Percentiles rank a stretch among this genome's conserved stretches.
These are phyloP conservation scores for Datura wrightii DNA, from an alignment of 257 asterid species.

Conservation along the genomic window DNA sequence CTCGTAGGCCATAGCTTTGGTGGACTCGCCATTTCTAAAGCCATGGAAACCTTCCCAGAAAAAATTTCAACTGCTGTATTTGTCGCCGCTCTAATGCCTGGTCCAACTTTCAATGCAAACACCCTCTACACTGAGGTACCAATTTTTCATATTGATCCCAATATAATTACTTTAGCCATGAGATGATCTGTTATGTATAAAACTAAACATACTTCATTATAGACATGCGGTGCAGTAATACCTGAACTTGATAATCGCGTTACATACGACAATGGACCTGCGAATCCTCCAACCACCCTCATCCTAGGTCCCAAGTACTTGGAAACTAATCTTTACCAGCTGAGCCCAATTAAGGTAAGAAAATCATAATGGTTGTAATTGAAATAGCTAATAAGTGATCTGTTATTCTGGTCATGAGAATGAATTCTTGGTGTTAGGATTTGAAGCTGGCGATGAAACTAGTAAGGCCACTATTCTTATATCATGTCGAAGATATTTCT, in stretches of 20 bases:
- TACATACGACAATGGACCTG: neutral
- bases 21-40: constrained; percentile 45
- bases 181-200: neutral
- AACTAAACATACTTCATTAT: neutral
- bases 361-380: neutral
- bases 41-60: constrained; percentile 47
- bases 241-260: neutral
- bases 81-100: constrained; percentile 40
- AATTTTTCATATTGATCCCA: neutral
- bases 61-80: constrained; percentile 39
- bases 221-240: too few species aligned
- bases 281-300: neutral
- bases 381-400: neutral
- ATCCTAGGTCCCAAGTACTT: neutral
- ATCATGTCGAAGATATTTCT: constrained; percentile 24
- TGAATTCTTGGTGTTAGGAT: constrained; percentile 34
- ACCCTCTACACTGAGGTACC: constrained; percentile 33
- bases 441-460: constrained; percentile 38
- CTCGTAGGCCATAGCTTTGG: constrained; percentile 50
- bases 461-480: constrained; percentile 32
- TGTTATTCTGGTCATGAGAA: too few species aligned
- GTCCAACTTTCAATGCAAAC: constrained; percentile 31
- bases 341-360: neutral
- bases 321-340: neutral
- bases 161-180: neutral